These are phyloP conservation scores for Salix exigua DNA, from an alignment of 345 rosid species.

Conservation along the genomic window DNA sequence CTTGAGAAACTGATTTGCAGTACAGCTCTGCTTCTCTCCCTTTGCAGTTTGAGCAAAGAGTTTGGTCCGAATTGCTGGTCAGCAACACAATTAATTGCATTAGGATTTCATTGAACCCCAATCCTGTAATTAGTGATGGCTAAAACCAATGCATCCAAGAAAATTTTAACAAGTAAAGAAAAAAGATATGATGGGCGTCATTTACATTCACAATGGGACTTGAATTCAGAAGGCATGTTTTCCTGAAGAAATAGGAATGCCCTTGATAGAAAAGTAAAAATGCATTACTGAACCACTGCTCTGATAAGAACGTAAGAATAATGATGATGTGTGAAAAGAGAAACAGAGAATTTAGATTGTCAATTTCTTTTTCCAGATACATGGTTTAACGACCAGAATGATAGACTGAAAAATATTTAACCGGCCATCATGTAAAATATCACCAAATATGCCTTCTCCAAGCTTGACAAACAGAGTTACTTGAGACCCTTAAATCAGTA, in stretches of 20 bases:
- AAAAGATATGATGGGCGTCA: neutral
- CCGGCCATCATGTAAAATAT: no score
- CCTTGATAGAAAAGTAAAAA: neutral
- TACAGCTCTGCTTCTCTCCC: slow-evolving; percentile 94
- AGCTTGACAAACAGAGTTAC: neutral
- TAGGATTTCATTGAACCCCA: neutral
- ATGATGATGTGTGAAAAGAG: neutral
- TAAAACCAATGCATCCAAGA: neutral
- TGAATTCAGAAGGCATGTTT: neutral
- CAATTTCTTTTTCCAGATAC: neutral
- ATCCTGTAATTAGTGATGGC: neutral
- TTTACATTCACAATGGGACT: neutral
- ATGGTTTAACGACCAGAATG: neutral
- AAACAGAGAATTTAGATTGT: neutral
- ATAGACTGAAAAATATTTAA: neutral
- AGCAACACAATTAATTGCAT: slow-evolving; percentile 2
- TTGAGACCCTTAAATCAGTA: neutral
- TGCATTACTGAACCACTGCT: neutral
- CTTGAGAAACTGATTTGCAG: slow-evolving; percentile 83
- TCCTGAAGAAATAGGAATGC: neutral
- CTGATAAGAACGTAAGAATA: neutral
- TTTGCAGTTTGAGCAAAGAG: slow-evolving; percentile 80
- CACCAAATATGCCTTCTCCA: neutral
- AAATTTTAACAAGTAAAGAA: neutral
- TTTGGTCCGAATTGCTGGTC: slow-evolving; percentile 50